Percentiles rank a stretch among this genome's conserved stretches.
Evolutionary conservation across 1,284 basidiomycete species (phyloP).

Genomic region (Vanrija pseudolonga): DNA sequence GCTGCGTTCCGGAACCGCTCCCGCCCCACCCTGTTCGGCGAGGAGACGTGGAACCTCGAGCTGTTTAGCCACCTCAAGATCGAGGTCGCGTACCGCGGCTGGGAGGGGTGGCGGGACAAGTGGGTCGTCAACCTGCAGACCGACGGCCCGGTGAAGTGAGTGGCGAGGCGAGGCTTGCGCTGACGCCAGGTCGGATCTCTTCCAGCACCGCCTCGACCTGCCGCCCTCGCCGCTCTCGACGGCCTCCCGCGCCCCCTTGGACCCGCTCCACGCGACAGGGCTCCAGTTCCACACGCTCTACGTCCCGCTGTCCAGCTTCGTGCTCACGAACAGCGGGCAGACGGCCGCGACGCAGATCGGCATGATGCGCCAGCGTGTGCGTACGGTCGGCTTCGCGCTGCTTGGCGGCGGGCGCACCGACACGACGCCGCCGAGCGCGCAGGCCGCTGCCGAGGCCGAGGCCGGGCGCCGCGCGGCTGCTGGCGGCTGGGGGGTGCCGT

Average conservation of each 20-base stretch:
- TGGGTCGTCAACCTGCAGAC: slow-evolving; percentile 55
- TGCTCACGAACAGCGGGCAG: slow-evolving; percentile 53
- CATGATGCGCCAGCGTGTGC: slow-evolving; percentile 50
- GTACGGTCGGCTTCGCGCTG: slow-evolving; percentile 52
- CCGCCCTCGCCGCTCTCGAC: slow-evolving; percentile 31
- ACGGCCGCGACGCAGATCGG: slow-evolving; percentile 48
- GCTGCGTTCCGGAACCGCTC: slow-evolving; percentile 53
- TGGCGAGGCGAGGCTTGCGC: neutral
- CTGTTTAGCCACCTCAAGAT: slow-evolving; percentile 51
- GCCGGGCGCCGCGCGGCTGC: slow-evolving; percentile 13
- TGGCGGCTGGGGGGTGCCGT: slow-evolving; percentile 30
- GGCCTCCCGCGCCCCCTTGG: slow-evolving; percentile 18
- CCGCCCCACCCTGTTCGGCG: slow-evolving; percentile 51
- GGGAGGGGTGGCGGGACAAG: slow-evolving; percentile 46
- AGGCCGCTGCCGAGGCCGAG: slow-evolving; percentile 9
- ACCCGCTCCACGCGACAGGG: slow-evolving; percentile 21
- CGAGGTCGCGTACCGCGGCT: slow-evolving; percentile 47
- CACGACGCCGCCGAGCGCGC: neutral
- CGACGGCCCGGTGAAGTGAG: slow-evolving; percentile 51
- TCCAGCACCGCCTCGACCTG: slow-evolving; percentile 53
- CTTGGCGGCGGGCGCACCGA: slow-evolving; percentile 43
- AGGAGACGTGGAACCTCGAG: slow-evolving; percentile 52
- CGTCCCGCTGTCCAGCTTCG: slow-evolving; percentile 52
- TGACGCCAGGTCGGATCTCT: slow-evolving; percentile 50
- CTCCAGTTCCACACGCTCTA: slow-evolving; percentile 50